These are phyloP conservation scores for Ophidiomyces ophidiicola DNA, from an alignment of 2,329 filamentous ascomycete species.

Conservation along the genomic window DNA sequence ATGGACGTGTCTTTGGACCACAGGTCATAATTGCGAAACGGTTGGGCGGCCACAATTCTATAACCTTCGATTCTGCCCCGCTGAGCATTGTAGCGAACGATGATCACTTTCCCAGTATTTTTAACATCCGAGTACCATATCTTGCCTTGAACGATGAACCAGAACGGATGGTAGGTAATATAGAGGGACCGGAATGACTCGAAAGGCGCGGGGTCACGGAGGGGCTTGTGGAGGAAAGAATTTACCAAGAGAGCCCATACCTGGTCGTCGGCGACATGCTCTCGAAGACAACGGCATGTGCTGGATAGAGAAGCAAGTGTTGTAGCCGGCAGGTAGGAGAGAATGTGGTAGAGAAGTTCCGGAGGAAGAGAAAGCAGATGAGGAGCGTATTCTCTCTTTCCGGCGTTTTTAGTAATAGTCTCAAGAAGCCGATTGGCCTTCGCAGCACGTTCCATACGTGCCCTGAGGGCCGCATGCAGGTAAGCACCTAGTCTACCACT, in stretches of 20 bases:
- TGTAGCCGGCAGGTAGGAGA: conserved; percentile 51
- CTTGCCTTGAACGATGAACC: conserved; percentile 70
- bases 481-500: too few species aligned
- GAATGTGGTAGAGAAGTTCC: conserved; percentile 63
- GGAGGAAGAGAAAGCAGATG: conserved; percentile 46
- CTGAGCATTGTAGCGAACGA: conserved; percentile 63
- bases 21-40: conserved; percentile 42
- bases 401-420: too few species aligned
- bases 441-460: too few species aligned
- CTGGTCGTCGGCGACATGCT: conserved; percentile 51
- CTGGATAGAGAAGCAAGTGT: conserved; percentile 51
- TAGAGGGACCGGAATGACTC: conserved; percentile 60
- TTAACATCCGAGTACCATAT: conserved; percentile 74
- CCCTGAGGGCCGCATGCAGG: too few species aligned
- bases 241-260: conserved; percentile 63
- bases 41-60: conserved; percentile 55
- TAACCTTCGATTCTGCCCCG: conserved; percentile 70
- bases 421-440: neutral
- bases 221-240: conserved; percentile 48
- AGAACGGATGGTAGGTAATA: conserved; percentile 60
- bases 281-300: conserved; percentile 50
- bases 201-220: conserved; percentile 48
- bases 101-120: conserved; percentile 60
- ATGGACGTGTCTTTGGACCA: conserved; percentile 57
- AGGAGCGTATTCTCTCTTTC: conserved; percentile 2